A percentile compares a stretch with the other conserved stretches of the same genome.
Conservation (phyloP, 1,284 basidiomycete species). For the Cutaneotrichosporon arboriforme region DNA sequence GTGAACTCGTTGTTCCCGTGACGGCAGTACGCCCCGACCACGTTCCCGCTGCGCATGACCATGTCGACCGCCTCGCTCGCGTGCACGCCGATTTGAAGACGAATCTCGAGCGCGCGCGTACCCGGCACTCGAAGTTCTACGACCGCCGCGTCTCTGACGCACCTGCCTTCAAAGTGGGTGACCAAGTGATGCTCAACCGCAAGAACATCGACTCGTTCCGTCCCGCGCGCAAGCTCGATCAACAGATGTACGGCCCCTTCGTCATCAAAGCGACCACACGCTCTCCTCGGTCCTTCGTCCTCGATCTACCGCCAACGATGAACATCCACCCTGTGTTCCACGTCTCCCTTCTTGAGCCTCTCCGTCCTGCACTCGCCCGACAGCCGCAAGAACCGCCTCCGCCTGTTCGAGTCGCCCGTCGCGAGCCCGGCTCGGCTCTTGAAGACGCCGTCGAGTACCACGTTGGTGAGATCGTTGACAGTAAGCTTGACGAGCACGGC, state of each 20-base stretch:
- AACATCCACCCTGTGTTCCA: slow-evolving; percentile 49
- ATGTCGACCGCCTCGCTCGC: not conserved
- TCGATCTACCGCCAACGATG: slow-evolving; percentile 42
- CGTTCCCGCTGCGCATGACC: not conserved
- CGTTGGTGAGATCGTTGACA: not conserved
- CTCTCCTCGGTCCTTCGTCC: slow-evolving; percentile 16
- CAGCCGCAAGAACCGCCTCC: slow-evolving; percentile 30
- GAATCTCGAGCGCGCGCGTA: not conserved
- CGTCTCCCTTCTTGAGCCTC: slow-evolving; percentile 39
- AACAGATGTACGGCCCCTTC: slow-evolving; percentile 48
- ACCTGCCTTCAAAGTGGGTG: slow-evolving; percentile 17
- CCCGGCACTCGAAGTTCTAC: not conserved
- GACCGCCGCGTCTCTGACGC: not conserved
- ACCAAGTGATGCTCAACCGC: slow-evolving; percentile 14
- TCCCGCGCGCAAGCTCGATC: slow-evolving; percentile 48
- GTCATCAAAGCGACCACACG: slow-evolving; percentile 4
- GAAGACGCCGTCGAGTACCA: not conserved
- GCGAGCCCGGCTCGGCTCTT: not conserved
- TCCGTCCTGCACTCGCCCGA: slow-evolving; percentile 39
- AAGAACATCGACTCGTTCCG: slow-evolving; percentile 45
- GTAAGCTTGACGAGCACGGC: not conserved
- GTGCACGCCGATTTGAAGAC: not conserved
- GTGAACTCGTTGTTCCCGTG: too few relatives aligned
- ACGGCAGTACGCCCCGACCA: not conserved
- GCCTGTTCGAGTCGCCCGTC: slow-evolving; percentile 28